A percentile compares a stretch with the other conserved stretches of the same genome.
Conservation (phyloP, 1,284 basidiomycete genomes). For the Wolfiporia cocos region DNA sequence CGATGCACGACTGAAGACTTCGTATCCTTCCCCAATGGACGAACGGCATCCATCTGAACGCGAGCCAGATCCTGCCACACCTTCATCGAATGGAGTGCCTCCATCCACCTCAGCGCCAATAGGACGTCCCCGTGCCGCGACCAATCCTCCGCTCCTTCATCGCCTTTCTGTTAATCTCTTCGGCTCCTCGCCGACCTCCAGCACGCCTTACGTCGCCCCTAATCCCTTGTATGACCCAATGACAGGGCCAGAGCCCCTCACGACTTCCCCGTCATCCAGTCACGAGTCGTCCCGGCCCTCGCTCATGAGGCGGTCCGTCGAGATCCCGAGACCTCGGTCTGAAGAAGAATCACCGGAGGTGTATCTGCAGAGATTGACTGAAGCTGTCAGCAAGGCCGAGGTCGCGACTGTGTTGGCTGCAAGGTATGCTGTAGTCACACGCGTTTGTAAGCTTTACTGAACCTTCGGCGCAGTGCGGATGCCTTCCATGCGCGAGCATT, state of each 20-base stretch:
- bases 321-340: constrained; percentile 44
- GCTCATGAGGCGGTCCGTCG: constrained; percentile 35
- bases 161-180: constrained; percentile 68
- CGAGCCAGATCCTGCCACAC: constrained; percentile 13
- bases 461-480: constrained; percentile 49
- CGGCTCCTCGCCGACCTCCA: constrained; percentile 34
- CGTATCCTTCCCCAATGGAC: constrained; percentile 12
- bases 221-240: constrained; percentile 13
- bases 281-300: constrained; percentile 41
- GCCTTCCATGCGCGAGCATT: constrained; percentile 71
- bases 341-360: constrained; percentile 64
- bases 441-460: constrained; percentile 9
- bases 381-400: constrained; percentile 68
- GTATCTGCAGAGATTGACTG: constrained; percentile 61
- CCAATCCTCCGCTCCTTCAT: constrained; percentile 67
- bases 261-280: constrained; percentile 29
- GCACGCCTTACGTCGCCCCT: constrained; percentile 21
- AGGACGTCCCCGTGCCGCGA: constrained; percentile 49
- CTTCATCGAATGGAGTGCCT: no score
- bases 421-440: constrained; percentile 43
- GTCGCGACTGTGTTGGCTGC: constrained; percentile 74
- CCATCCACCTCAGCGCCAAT: constrained; percentile 8
- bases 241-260: constrained; percentile 5
- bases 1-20: constrained; percentile 7
- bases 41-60: background rate